Conservation (phyloP, 1,284 basidiomycete genomes). For the Ustilago nuda region DNA sequence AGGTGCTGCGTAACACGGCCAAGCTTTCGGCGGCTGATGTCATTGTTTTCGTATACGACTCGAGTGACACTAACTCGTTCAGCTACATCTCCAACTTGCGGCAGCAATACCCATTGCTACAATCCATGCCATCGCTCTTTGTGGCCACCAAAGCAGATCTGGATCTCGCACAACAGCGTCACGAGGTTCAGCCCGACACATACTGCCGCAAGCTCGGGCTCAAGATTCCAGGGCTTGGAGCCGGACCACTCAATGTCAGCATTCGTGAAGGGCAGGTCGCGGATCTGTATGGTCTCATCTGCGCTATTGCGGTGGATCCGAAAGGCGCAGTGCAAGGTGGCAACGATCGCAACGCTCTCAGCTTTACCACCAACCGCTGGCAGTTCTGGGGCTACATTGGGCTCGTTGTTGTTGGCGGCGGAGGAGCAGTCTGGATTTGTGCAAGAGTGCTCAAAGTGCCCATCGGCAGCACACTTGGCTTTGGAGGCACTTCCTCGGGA, state of each 20-base stretch:
- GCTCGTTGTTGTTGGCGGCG: slow-evolving; percentile 42
- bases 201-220: slow-evolving; percentile 73
- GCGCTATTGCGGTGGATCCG: slow-evolving; percentile 76
- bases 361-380: slow-evolving; percentile 44
- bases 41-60: slow-evolving; percentile 95
- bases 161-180: slow-evolving; percentile 83
- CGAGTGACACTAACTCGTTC: slow-evolving; percentile 97
- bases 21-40: slow-evolving; percentile 93
- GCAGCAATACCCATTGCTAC: slow-evolving; percentile 89
- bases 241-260: slow-evolving; percentile 63
- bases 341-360: slow-evolving; percentile 48
- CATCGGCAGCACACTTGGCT: slow-evolving; percentile 43
- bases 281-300: slow-evolving; percentile 88
- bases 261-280: slow-evolving; percentile 85
- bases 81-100: slow-evolving; percentile 93
- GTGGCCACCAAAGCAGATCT: slow-evolving; percentile 99
- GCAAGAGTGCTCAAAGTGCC: slow-evolving; percentile 43
- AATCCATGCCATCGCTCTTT: slow-evolving; percentile 92
- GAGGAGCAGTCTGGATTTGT: slow-evolving; percentile 48
- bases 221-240: slow-evolving; percentile 59
- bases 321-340: slow-evolving; percentile 60
- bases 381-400: slow-evolving; percentile 51
- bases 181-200: slow-evolving; percentile 97
- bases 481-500: slow-evolving; percentile 21
- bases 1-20: slow-evolving; percentile 86